Percentiles rank a stretch among this genome's conserved stretches.
Conservation (phyloP, 306 rosid species). For the Rosa persica region DNA sequence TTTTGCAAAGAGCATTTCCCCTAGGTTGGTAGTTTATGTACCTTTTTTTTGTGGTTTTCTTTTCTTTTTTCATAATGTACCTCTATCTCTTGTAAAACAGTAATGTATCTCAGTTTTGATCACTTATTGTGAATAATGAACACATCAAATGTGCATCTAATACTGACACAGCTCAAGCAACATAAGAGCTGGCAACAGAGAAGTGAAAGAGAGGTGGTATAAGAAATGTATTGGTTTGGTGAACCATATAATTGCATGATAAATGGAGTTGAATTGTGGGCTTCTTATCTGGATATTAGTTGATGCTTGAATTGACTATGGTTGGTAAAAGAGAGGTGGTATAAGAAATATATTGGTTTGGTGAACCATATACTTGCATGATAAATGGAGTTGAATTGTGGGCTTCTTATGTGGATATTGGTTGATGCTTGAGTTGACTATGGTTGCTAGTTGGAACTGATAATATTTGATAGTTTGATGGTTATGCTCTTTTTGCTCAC, state of each 20-base stretch:
- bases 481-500: background rate
- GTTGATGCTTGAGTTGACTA: background rate
- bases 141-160: background rate
- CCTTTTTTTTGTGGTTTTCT: too few relatives aligned
- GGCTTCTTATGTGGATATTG: background rate
- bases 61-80: background rate
- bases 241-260: background rate
- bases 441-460: conserved; percentile 4
- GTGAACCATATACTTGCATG: background rate
- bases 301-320: background rate
- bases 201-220: background rate
- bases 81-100: background rate
- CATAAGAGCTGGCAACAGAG: background rate
- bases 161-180: background rate
- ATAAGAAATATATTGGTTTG: background rate
- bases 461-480: background rate
- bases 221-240: background rate
- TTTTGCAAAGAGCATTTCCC: background rate
- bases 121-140: background rate
- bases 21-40: background rate
- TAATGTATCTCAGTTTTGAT: background rate
- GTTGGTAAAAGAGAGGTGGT: background rate
- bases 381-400: background rate
- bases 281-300: background rate
- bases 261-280: background rate